Percentiles rank a stretch among this genome's conserved stretches.
Evolutionary conservation across 768 basidiomycete species (phyloP).

Genomic region (Hericium erinaceus): DNA sequence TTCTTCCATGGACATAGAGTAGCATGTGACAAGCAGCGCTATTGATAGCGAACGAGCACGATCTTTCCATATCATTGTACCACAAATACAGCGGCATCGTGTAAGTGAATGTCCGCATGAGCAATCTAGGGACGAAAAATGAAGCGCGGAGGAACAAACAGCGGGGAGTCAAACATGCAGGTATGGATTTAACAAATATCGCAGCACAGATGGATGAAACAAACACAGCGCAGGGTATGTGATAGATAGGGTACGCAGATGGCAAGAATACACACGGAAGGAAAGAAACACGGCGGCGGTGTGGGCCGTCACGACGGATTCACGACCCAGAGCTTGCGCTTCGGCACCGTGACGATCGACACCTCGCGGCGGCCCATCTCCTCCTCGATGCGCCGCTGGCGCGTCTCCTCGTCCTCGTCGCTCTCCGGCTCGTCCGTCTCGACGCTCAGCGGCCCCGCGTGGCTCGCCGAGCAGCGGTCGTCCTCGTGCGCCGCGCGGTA

Average conservation of each 20-base stretch:
- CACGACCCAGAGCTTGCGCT: slow-evolving; percentile 62
- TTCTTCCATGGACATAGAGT: slow-evolving; percentile 7
- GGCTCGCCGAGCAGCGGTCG: slow-evolving; percentile 30
- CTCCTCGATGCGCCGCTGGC: slow-evolving; percentile 69
- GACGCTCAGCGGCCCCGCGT: slow-evolving; percentile 33
- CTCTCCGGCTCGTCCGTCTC: slow-evolving; percentile 45
- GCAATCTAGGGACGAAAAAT: slow-evolving; percentile 11
- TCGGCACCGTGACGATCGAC: slow-evolving; percentile 69
- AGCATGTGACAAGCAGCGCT: background rate
- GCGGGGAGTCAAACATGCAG: background rate
- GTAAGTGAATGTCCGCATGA: slow-evolving; percentile 11
- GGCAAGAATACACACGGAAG: background rate
- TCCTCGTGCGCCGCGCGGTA: slow-evolving; percentile 42
- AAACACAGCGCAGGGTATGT: too few species aligned
- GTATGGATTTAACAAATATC: background rate
- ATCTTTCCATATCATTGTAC: slow-evolving; percentile 14
- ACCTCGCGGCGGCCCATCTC: slow-evolving; percentile 79
- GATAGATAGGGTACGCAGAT: too few species aligned
- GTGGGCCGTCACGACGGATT: slow-evolving; percentile 42
- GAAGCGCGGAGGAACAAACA: background rate
- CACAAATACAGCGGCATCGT: slow-evolving; percentile 16
- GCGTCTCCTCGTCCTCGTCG: slow-evolving; percentile 64
- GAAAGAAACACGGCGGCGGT: background rate
- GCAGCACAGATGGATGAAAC: too few species aligned
- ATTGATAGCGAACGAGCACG: slow-evolving; percentile 2